Evolutionary conservation across 2,329 filamentous ascomycete species (phyloP).

Genomic region (Beauveria sp.): DNA sequence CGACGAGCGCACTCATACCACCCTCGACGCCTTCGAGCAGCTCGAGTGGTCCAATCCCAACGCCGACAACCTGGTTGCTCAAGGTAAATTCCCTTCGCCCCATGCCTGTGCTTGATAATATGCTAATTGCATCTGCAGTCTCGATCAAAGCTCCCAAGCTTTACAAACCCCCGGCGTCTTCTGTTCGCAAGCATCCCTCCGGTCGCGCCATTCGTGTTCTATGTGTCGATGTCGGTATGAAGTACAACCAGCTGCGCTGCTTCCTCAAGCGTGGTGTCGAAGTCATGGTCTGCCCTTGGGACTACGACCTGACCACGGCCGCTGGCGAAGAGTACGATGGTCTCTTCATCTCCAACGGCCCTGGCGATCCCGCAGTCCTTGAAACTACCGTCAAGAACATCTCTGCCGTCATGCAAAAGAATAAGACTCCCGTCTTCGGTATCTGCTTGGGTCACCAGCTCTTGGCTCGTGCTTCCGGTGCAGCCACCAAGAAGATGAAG

Average conservation of each 20-base stretch:
- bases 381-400: slow-evolving; percentile 74
- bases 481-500: slow-evolving; percentile 90
- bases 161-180: slow-evolving; percentile 66
- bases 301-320: slow-evolving; percentile 78
- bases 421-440: slow-evolving; percentile 82
- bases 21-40: slow-evolving; percentile 56
- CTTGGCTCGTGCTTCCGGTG: slow-evolving; percentile 79
- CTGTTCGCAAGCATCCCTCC: slow-evolving; percentile 75
- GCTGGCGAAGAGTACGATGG: slow-evolving; percentile 84
- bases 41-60: slow-evolving; percentile 91
- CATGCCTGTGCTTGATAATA: slow-evolving; percentile 13
- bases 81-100: slow-evolving; percentile 59
- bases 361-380: slow-evolving; percentile 87
- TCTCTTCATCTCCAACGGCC: slow-evolving; percentile 95
- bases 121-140: slow-evolving; percentile 52
- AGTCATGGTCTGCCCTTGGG: slow-evolving; percentile 90
- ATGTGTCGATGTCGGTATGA: slow-evolving; percentile 94
- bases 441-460: slow-evolving; percentile 95
- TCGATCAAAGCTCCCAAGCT: slow-evolving; percentile 82
- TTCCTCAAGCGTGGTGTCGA: slow-evolving; percentile 86
- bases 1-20: slow-evolving; percentile 17
- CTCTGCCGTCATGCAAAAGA: slow-evolving; percentile 65
- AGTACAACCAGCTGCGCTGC: slow-evolving; percentile 95
- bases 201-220: slow-evolving; percentile 81
- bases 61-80: slow-evolving; percentile 81